Evolutionary conservation across 108 stramenopile genomes (phyloP).

Genomic region (Nitzschia sp.): DNA sequence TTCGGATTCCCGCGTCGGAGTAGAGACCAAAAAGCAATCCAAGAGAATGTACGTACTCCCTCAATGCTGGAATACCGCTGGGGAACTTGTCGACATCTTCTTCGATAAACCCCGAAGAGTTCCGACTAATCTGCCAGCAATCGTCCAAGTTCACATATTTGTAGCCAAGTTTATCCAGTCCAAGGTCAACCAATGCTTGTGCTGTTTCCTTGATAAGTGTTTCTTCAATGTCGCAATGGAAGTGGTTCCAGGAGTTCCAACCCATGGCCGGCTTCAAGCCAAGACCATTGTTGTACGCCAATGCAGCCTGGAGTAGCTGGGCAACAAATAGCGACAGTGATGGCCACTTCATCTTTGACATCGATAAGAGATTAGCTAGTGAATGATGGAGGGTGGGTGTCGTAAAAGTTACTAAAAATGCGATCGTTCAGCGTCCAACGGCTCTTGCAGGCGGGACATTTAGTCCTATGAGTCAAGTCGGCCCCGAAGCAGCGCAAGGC

Average conservation of each 20-base stretch:
- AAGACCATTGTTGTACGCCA: slow-evolving; percentile 36
- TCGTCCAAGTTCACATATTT: slow-evolving; percentile 61
- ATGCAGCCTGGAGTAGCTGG: too few species aligned
- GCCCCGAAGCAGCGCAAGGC: too few species aligned
- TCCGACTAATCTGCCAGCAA: slow-evolving; percentile 53
- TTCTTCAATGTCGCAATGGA: slow-evolving; percentile 42
- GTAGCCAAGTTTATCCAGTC: slow-evolving; percentile 48
- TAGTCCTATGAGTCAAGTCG: too few species aligned
- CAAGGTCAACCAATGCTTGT: slow-evolving; percentile 17
- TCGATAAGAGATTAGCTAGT: too few species aligned
- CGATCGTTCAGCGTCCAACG: too few species aligned
- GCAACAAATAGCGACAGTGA: too few species aligned
- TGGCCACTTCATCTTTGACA: too few species aligned
- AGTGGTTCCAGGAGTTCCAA: slow-evolving; percentile 49
- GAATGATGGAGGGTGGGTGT: too few species aligned
- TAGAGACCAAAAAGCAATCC: slow-evolving; percentile 72
- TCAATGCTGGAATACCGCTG: slow-evolving; percentile 43
- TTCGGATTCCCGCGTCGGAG: slow-evolving; percentile 40
- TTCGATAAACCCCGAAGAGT: slow-evolving; percentile 31
- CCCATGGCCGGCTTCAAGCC: slow-evolving; percentile 54
- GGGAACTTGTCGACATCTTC: slow-evolving; percentile 51
- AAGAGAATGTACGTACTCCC: slow-evolving; percentile 47
- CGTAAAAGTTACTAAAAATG: too few species aligned
- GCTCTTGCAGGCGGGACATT: too few species aligned
- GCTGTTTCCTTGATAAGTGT: slow-evolving; percentile 30